Evolutionary conservation across 129 eudicot genomes (phyloP).

Genomic region (Dittrichia graveolens): DNA sequence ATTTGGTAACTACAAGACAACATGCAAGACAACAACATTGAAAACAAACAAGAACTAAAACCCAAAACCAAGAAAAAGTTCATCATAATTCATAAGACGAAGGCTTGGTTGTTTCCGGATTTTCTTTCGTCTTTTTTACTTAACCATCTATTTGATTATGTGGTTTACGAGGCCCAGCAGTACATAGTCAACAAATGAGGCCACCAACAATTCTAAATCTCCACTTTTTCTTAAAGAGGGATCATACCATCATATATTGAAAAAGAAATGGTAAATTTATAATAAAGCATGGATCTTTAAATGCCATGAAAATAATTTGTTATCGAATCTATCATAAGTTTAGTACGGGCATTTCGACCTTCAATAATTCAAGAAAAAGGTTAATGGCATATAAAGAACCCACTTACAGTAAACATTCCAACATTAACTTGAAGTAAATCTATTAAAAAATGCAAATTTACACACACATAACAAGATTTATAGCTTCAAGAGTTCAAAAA

Average conservation of each 20-base stretch:
- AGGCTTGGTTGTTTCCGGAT: constrained; percentile 20
- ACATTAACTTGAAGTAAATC: neutral
- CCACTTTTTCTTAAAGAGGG: constrained; percentile 30
- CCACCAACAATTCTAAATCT: constrained; percentile 36
- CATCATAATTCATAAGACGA: constrained; percentile 25
- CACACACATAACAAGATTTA: constrained; percentile 9
- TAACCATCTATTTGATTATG: constrained; percentile 17
- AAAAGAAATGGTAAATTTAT: constrained; percentile 24
- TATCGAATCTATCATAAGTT: constrained; percentile 26
- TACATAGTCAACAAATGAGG: constrained; percentile 43
- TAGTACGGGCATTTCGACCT: neutral
- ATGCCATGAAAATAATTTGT: constrained; percentile 1
- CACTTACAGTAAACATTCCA: constrained; percentile 5
- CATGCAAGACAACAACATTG: constrained; percentile 30
- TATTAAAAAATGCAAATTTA: neutral
- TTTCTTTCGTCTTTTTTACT: constrained; percentile 34
- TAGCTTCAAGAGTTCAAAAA: constrained; percentile 20
- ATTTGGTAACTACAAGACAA: constrained; percentile 34
- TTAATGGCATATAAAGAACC: neutral
- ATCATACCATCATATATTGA: constrained; percentile 11
- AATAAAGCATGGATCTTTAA: constrained; percentile 9
- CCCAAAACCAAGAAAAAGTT: constrained; percentile 34
- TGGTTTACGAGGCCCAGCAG: constrained; percentile 11
- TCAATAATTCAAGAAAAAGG: neutral
- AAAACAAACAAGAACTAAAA: constrained; percentile 30